phyloP scores from a whole-genome alignment of 305 asterid species.

The Fraxinus paxiana region DNA sequence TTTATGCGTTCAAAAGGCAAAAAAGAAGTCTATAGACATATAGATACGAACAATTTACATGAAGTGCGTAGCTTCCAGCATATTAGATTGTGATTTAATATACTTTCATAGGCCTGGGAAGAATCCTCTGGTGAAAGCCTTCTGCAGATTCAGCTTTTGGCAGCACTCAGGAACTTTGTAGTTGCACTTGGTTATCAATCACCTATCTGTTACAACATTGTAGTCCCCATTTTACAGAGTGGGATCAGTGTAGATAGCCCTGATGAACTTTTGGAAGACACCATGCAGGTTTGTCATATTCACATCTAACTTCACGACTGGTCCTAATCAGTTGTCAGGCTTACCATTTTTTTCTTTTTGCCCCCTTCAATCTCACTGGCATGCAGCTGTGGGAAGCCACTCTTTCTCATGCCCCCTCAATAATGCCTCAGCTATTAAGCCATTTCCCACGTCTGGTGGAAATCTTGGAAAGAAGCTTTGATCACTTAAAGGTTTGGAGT shows the following conservation, averaged over 20 bases:
- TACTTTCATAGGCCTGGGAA: constrained; percentile 75
- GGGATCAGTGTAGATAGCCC: constrained; percentile 67
- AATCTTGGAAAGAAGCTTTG: constrained; percentile 81
- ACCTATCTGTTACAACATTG: constrained; percentile 68
- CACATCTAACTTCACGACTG: neutral
- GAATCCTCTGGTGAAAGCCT: constrained; percentile 93
- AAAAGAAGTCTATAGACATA: neutral
- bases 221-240: constrained; percentile 74
- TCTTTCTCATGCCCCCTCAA: constrained; percentile 79
- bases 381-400: constrained; percentile 95
- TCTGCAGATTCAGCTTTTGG: constrained; percentile 95
- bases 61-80: constrained; percentile 10
- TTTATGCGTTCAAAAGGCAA: neutral
- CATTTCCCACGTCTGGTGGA: constrained; percentile 81
- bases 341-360: constrained; percentile 4
- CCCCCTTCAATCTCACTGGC: constrained; percentile 22
- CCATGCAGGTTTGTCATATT: constrained; percentile 70
- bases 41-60: constrained; percentile 3
- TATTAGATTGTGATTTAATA: constrained; percentile 11
- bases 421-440: constrained; percentile 72
- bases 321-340: constrained; percentile 17
- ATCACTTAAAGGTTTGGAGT: constrained; percentile 63
- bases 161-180: constrained; percentile 83
- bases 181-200: constrained; percentile 87
- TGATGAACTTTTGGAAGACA: constrained; percentile 91